phyloP scores from a whole-genome alignment of 257 asterid genomes.

The Salvia rosmarinus region DNA sequence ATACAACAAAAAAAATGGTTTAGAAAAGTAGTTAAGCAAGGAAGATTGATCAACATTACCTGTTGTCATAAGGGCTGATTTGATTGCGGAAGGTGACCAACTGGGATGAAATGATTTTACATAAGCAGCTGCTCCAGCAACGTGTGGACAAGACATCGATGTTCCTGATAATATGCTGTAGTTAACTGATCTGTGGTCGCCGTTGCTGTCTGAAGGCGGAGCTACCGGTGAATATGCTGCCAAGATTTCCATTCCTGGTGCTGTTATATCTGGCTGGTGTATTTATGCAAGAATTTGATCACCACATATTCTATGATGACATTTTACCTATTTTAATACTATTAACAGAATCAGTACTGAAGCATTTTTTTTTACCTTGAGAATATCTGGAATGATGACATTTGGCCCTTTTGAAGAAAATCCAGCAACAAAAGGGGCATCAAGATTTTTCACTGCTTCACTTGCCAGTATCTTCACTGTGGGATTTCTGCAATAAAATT shows the following conservation, averaged over 20 bases:
- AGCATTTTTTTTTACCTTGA: no score
- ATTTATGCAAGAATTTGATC: no score
- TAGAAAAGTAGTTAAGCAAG: no score
- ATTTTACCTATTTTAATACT: no score
- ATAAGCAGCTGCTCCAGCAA: slow-evolving; percentile 39
- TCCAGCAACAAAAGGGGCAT: slow-evolving; percentile 27
- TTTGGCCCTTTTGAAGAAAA: slow-evolving; percentile 41
- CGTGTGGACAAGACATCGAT: slow-evolving; percentile 44
- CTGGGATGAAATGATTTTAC: slow-evolving; percentile 38
- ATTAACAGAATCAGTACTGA: no score
- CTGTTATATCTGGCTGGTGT: slow-evolving; percentile 39
- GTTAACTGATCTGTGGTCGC: background rate
- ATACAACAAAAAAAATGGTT: background rate
- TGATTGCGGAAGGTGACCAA: slow-evolving; percentile 41
- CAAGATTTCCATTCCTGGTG: slow-evolving; percentile 36
- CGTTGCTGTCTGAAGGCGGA: background rate
- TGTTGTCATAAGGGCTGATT: slow-evolving; percentile 42
- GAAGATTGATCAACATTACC: slow-evolving; percentile 6
- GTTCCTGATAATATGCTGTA: slow-evolving; percentile 33
- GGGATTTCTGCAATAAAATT: slow-evolving; percentile 3
- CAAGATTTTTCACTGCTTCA: slow-evolving; percentile 15
- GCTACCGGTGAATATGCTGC: slow-evolving; percentile 30
- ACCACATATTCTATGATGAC: no score
- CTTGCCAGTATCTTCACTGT: slow-evolving; percentile 20
- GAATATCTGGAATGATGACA: slow-evolving; percentile 22